phyloP scores from a whole-genome alignment of 1,139 yeast species.

The Fermentozyma sake region DNA sequence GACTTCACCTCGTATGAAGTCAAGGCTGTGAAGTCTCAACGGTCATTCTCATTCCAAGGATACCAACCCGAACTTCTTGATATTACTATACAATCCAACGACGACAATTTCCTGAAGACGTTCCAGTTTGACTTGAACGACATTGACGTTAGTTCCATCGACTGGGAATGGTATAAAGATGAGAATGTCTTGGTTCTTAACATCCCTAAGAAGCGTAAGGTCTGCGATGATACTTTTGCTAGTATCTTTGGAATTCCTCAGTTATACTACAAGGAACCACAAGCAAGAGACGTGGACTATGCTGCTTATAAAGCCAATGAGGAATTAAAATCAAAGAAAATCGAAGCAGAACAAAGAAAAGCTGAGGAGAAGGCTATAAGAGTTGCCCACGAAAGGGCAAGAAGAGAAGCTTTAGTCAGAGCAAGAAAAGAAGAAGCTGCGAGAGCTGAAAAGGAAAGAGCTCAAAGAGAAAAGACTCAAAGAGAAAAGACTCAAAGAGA shows the following conservation, averaged over 20 bases:
- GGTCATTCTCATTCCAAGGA: slow-evolving; percentile 5
- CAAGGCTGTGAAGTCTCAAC: slow-evolving; percentile 23
- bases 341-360: slow-evolving; percentile 8
- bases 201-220: slow-evolving; percentile 30
- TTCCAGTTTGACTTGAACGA: slow-evolving; percentile 31
- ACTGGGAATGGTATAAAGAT: slow-evolving; percentile 32
- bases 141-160: slow-evolving; percentile 29
- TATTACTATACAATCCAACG: slow-evolving; percentile 25
- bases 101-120: slow-evolving; percentile 31
- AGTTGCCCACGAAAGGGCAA: slow-evolving; percentile 8
- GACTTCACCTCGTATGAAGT: slow-evolving; percentile 38
- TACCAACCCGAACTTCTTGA: slow-evolving; percentile 20
- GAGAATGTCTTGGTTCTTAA: slow-evolving; percentile 37
- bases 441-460: slow-evolving; percentile 6
- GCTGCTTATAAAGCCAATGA: slow-evolving; percentile 2
- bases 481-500: slow-evolving; percentile 12
- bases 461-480: slow-evolving; percentile 8
- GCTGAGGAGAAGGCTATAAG: slow-evolving; percentile 7
- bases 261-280: neutral
- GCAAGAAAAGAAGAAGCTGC: slow-evolving; percentile 8
- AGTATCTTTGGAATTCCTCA: slow-evolving; percentile 8
- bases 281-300: neutral
- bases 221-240: slow-evolving; percentile 9
- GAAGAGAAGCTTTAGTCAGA: slow-evolving; percentile 10
- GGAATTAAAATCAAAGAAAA: slow-evolving; percentile 11